Percentiles rank a stretch among this genome's conserved stretches.
phyloP scores from a whole-genome alignment of 306 rosid genomes.

The Prunus mira region DNA sequence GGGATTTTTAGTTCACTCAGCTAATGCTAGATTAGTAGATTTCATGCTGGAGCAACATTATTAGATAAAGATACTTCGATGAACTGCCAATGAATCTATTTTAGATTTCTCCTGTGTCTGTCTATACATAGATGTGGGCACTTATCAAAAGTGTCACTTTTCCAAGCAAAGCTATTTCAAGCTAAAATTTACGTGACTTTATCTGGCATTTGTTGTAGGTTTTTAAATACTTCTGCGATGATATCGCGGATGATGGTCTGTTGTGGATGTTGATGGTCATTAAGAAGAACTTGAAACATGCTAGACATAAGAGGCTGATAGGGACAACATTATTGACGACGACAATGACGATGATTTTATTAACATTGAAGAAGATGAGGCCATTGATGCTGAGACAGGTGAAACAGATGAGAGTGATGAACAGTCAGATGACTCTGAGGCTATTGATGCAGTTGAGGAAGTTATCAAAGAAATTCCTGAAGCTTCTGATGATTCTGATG shows the following conservation, averaged over 20 bases:
- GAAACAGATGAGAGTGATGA: slow-evolving; percentile 81
- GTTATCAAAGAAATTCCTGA: slow-evolving; percentile 41
- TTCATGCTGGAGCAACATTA: not conserved
- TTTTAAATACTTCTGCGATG: slow-evolving; percentile 69
- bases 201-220: slow-evolving; percentile 51
- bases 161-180: not conserved
- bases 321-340: slow-evolving; percentile 46
- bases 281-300: slow-evolving; percentile 68
- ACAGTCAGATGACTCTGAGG: slow-evolving; percentile 61
- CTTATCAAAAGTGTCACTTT: not conserved
- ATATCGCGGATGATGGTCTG: slow-evolving; percentile 67
- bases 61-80: not conserved
- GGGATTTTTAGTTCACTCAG: not conserved
- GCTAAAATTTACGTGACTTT: not conserved
- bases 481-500: slow-evolving; percentile 90
- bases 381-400: slow-evolving; percentile 65
- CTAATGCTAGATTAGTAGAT: not conserved
- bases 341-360: slow-evolving; percentile 23
- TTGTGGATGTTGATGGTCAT: slow-evolving; percentile 78
- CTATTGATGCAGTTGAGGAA: slow-evolving; percentile 53
- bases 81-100: not conserved
- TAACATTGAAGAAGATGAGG: slow-evolving; percentile 64
- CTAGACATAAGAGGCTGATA: slow-evolving; percentile 63
- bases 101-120: not conserved
- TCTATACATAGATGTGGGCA: no score